Conservation (phyloP, 1,284 basidiomycete species). For the Lignosus rhinocerotis region DNA sequence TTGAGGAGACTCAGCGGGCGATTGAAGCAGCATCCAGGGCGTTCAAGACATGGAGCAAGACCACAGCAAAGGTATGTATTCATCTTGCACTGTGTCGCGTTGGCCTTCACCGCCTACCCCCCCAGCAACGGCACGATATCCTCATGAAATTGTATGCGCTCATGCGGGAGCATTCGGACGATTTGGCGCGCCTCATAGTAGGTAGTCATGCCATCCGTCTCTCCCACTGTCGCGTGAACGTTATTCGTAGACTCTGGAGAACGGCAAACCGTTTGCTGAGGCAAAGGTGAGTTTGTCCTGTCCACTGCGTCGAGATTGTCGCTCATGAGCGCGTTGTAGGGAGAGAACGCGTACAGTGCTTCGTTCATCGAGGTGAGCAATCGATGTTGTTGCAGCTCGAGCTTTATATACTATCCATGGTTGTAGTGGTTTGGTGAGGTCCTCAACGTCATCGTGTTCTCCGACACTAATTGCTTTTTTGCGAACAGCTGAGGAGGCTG, state of each 20-base stretch:
- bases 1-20: constrained; percentile 78
- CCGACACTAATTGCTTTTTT: background rate
- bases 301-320: background rate
- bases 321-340: constrained; percentile 40
- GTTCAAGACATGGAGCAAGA: constrained; percentile 81
- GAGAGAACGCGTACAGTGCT: constrained; percentile 79
- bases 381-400: background rate
- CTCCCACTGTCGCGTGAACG: background rate
- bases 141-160: constrained; percentile 72
- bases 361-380: constrained; percentile 79
- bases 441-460: background rate
- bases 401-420: background rate
- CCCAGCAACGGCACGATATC: constrained; percentile 76
- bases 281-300: constrained; percentile 55
- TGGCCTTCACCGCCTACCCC: background rate
- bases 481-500: constrained; percentile 79
- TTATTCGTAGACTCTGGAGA: constrained; percentile 79
- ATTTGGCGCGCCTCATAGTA: constrained; percentile 80
- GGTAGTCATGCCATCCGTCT: constrained; percentile 26
- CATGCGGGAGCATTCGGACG: constrained; percentile 80
- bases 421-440: constrained; percentile 74
- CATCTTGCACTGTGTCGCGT: no score
- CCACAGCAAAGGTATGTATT: constrained; percentile 68
- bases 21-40: constrained; percentile 77
- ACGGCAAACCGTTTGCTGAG: constrained; percentile 86